Evolutionary conservation across 2,329 filamentous ascomycete species (phyloP).

Genomic region (Samsoniella hepiali): DNA sequence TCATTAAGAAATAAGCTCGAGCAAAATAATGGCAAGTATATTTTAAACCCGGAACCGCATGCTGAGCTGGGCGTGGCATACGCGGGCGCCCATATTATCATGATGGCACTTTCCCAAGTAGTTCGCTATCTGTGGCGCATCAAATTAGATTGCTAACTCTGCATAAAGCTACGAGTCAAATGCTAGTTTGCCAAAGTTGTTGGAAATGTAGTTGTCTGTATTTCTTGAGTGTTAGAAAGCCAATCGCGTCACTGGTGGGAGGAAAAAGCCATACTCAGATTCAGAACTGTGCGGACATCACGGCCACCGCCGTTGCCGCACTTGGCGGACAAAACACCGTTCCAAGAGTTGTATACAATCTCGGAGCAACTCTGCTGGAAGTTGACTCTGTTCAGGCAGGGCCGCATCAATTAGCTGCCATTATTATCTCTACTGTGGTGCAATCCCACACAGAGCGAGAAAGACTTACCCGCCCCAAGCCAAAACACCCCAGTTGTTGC

Average conservation of each 20-base stretch:
- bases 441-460: too few relatives aligned
- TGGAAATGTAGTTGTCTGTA: conserved; percentile 11
- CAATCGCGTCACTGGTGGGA: too few relatives aligned
- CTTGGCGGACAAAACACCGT: conserved; percentile 12
- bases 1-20: too few relatives aligned
- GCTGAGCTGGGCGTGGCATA: too few relatives aligned
- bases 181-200: conserved; percentile 2
- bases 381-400: background rate
- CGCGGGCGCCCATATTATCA: too few relatives aligned
- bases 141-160: too few relatives aligned
- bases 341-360: conserved; percentile 13
- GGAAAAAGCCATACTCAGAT: conserved; percentile 1
- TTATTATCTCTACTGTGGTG: background rate
- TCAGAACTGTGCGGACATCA: background rate
- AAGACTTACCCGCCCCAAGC: conserved; percentile 9
- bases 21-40: too few relatives aligned
- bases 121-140: too few relatives aligned
- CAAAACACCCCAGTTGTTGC: conserved; percentile 11
- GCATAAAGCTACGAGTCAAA: conserved; percentile 1
- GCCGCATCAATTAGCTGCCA: background rate
- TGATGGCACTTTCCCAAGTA: too few relatives aligned
- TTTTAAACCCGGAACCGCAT: too few relatives aligned
- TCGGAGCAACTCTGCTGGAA: conserved; percentile 10
- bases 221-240: background rate
- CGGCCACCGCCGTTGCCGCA: conserved; percentile 4